A percentile compares a stretch with the other conserved stretches of the same genome.
Conservation (phyloP, 371 early-diverging fungal species). For the Apophysomyces variabilis region DNA sequence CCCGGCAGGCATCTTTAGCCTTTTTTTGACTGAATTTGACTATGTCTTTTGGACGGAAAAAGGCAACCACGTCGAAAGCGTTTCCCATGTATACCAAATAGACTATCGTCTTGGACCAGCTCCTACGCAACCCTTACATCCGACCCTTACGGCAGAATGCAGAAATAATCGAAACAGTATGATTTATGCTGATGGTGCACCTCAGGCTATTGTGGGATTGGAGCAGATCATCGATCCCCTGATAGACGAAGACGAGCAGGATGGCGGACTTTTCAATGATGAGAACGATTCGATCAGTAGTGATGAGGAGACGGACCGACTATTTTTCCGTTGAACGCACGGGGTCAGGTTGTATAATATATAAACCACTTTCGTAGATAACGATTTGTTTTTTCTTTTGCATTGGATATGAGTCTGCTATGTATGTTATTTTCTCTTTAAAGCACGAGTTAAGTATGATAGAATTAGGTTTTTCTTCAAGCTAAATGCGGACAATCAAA, state of each 20-base stretch:
- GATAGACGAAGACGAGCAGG: slow-evolving; percentile 22
- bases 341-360: neutral
- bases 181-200: slow-evolving; percentile 47
- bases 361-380: neutral
- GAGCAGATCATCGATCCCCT: slow-evolving; percentile 35
- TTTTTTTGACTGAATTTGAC: slow-evolving; percentile 89
- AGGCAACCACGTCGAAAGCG: slow-evolving; percentile 16
- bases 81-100: neutral
- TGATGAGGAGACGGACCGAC: slow-evolving; percentile 4
- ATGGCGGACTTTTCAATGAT: slow-evolving; percentile 2
- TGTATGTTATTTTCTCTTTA: neutral
- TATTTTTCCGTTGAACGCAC: neutral
- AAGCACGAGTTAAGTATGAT: neutral
- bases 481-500: slow-evolving; percentile 6
- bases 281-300: neutral
- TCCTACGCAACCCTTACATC: slow-evolving; percentile 17
- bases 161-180: slow-evolving; percentile 52
- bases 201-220: slow-evolving; percentile 45
- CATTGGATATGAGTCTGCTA: neutral
- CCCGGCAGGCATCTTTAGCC: slow-evolving; percentile 86
- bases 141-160: slow-evolving; percentile 13
- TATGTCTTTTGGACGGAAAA: slow-evolving; percentile 81
- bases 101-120: neutral
- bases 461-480: neutral
- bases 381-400: too few species aligned